Percentiles rank a stretch among this genome's conserved stretches.
These are phyloP conservation scores for Psilocybe mexicana DNA, from an alignment of 1,284 basidiomycete genomes.

Conservation along the genomic window DNA sequence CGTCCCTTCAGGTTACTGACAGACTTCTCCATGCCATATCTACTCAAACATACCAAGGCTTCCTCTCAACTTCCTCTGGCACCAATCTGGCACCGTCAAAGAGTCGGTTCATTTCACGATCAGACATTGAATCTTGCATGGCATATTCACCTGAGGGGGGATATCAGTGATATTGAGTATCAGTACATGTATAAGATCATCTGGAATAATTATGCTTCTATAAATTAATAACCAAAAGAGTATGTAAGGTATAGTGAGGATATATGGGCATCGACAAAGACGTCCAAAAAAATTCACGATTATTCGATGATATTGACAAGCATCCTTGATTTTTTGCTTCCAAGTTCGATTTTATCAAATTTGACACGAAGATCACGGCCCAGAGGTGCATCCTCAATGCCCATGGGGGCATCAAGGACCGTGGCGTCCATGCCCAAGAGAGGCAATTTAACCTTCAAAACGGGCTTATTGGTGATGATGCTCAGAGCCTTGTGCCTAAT, in stretches of 20 bases:
- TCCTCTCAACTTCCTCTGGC: no score
- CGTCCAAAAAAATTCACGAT: neutral
- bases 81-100: no score
- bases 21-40: no score
- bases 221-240: neutral
- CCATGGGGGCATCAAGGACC: conserved; percentile 19
- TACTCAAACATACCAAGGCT: no score
- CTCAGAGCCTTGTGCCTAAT: conserved; percentile 19
- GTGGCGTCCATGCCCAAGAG: conserved; percentile 30
- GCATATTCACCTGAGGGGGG: no score
- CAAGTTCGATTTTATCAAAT: conserved; percentile 19
- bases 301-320: conserved; percentile 20
- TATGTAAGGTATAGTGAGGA: neutral
- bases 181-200: no score
- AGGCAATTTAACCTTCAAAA: conserved; percentile 26
- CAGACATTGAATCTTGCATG: no score
- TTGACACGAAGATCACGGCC: conserved; percentile 22
- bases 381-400: conserved; percentile 16
- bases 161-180: no score
- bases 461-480: conserved; percentile 8
- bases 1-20: neutral
- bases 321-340: conserved; percentile 19
- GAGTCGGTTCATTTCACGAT: no score
- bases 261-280: no score
- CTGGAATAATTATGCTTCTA: neutral